Evolutionary conservation across 1,284 basidiomycete genomes (phyloP).

Genomic region (Sporisorium reilianum): DNA sequence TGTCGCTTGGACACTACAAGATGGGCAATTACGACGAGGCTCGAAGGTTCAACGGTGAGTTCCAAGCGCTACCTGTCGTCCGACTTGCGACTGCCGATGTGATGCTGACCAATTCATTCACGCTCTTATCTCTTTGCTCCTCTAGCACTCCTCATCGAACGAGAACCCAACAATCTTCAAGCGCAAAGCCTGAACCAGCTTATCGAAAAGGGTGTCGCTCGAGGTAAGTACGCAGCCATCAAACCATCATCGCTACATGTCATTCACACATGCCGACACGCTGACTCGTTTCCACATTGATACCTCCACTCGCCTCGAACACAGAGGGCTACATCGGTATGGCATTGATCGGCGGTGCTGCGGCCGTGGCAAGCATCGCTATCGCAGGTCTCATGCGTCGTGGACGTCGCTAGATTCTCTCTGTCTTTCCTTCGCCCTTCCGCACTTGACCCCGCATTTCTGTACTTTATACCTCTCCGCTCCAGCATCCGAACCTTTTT

Average conservation of each 20-base stretch:
- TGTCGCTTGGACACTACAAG: constrained; percentile 96
- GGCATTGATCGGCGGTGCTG: constrained; percentile 90
- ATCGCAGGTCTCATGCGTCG: constrained; percentile 77
- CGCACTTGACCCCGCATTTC: not conserved
- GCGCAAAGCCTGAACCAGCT: constrained; percentile 85
- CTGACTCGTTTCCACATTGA: not conserved
- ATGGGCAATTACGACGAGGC: constrained; percentile 95
- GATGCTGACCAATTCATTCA: not conserved
- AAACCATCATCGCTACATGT: not conserved
- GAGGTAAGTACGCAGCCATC: constrained; percentile 75
- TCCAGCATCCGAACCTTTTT: constrained; percentile 1
- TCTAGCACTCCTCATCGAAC: constrained; percentile 86
- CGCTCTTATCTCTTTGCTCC: not conserved
- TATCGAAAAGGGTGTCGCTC: constrained; percentile 87
- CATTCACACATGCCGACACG: not conserved
- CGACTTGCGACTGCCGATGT: no score
- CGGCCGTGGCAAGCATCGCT: constrained; percentile 84
- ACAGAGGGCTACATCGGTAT: constrained; percentile 92
- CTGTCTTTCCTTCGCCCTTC: not conserved
- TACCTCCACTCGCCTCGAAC: not conserved
- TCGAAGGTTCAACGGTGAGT: constrained; percentile 88
- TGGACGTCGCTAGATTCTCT: constrained; percentile 31
- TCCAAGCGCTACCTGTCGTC: no score
- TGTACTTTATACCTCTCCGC: constrained; percentile 21
- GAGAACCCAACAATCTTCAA: constrained; percentile 94